Evolutionary conservation across 2,329 filamentous ascomycete genomes (phyloP).

Genomic region (Calonectria naviculata): DNA sequence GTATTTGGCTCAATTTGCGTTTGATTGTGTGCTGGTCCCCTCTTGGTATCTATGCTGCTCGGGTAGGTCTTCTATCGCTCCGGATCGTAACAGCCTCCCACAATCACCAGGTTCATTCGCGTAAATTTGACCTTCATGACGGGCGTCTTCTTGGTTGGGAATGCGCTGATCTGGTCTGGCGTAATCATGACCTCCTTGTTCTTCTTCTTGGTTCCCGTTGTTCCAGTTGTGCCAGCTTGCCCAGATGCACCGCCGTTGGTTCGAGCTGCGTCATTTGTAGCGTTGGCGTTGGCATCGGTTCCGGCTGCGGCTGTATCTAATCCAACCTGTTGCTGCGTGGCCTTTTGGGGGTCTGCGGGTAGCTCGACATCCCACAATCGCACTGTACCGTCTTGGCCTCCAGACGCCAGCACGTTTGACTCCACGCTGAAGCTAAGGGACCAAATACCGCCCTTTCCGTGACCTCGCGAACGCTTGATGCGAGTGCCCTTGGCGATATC

Average conservation of each 20-base stretch:
- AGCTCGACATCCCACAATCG: constrained; percentile 92
- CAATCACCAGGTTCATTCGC: constrained; percentile 92
- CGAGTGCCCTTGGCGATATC: constrained; percentile 87
- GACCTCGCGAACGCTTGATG: constrained; percentile 93
- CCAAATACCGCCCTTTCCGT: constrained; percentile 94
- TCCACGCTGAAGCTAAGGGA: constrained; percentile 94
- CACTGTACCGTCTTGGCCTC: constrained; percentile 91
- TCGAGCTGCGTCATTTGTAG: constrained; percentile 43
- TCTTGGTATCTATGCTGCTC: background rate
- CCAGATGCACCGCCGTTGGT: constrained; percentile 39
- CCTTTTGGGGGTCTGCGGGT: constrained; percentile 72
- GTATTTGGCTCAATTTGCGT: background rate
- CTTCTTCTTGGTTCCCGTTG: constrained; percentile 73
- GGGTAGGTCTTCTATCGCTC: constrained; percentile 50
- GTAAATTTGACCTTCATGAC: constrained; percentile 95
- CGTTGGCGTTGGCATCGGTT: constrained; percentile 50
- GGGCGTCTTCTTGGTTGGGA: constrained; percentile 95
- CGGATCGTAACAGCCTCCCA: constrained; percentile 77
- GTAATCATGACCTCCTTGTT: constrained; percentile 91
- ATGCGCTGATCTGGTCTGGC: constrained; percentile 93
- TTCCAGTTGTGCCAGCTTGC: constrained; percentile 40
- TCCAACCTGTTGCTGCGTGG: constrained; percentile 58
- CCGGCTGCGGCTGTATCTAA: constrained; percentile 55
- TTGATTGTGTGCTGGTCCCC: background rate
- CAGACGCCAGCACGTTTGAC: constrained; percentile 89